These are phyloP conservation scores for Talinum fruticosum DNA, from an alignment of 148 eudicot genomes.

Conservation along the genomic window DNA sequence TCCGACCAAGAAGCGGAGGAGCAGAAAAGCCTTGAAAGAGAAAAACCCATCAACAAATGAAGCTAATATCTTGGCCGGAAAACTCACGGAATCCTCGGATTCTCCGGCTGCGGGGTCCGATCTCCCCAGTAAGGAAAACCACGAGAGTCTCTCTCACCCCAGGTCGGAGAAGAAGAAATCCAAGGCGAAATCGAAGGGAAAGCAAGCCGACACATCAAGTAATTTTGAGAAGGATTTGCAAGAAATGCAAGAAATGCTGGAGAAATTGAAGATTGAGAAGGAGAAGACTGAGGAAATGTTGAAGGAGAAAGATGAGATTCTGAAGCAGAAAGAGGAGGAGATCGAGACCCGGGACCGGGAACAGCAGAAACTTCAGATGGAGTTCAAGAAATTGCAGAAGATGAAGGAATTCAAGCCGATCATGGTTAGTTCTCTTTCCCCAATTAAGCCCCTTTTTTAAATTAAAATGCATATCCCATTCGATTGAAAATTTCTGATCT, in stretches of 20 bases:
- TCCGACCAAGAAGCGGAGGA: conserved; percentile 51
- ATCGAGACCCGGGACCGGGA: conserved; percentile 24
- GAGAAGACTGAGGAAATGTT: conserved; percentile 67
- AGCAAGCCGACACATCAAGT: conserved; percentile 9
- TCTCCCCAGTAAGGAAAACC: conserved; percentile 58
- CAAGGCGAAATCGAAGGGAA: conserved; percentile 38
- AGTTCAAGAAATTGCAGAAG: conserved; percentile 85
- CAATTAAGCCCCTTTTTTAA: background rate
- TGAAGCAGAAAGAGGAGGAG: conserved; percentile 70
- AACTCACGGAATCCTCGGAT: conserved; percentile 17
- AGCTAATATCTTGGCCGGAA: conserved; percentile 49
- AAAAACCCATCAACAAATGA: conserved; percentile 48
- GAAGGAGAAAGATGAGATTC: conserved; percentile 65
- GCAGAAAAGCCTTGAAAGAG: conserved; percentile 59
- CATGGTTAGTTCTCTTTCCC: conserved; percentile 42
- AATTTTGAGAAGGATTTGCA: conserved; percentile 63
- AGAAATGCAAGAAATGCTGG: conserved; percentile 82
- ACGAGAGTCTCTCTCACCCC: conserved; percentile 43
- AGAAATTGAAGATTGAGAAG: conserved; percentile 73
- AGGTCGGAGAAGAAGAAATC: conserved; percentile 43
- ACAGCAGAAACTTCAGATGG: conserved; percentile 60
- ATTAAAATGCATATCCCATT: background rate
- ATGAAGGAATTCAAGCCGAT: conserved; percentile 85
- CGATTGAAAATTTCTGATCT: background rate
- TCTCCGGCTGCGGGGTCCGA: conserved; percentile 30